Evolutionary conservation across 768 basidiomycete species (phyloP).

Genomic region (Trametes cubensis): DNA sequence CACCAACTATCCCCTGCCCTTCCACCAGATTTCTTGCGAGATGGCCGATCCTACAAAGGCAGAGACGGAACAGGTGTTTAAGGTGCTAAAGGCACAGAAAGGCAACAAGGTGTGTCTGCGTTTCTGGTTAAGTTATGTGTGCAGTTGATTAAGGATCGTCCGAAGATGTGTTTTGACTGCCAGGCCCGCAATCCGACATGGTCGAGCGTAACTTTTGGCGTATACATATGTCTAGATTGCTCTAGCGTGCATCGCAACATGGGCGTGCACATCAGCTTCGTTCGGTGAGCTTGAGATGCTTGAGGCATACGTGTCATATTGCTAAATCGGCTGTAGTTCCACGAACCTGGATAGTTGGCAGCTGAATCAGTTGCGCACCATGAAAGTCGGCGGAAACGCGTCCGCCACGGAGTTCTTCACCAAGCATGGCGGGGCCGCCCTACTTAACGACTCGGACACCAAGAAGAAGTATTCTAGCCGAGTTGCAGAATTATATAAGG

Average conservation of each 20-base stretch:
- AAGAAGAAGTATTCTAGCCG: conserved; percentile 90
- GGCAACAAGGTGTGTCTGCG: conserved; percentile 71
- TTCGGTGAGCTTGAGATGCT: conserved; percentile 60
- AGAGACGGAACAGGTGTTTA: conserved; percentile 87
- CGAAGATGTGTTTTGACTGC: conserved; percentile 91
- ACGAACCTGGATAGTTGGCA: conserved; percentile 98
- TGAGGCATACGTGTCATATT: conserved; percentile 6
- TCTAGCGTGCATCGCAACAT: conserved; percentile 93
- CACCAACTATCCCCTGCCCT: not conserved
- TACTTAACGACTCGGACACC: conserved; percentile 72
- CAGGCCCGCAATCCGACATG: conserved; percentile 95
- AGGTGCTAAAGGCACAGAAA: conserved; percentile 79
- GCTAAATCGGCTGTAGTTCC: conserved; percentile 54
- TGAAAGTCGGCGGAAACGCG: conserved; percentile 95
- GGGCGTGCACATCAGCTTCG: conserved; percentile 98
- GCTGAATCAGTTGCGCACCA: conserved; percentile 83
- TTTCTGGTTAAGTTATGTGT: not conserved
- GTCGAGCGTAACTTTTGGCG: conserved; percentile 94
- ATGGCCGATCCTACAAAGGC: conserved; percentile 83
- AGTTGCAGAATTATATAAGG: conserved; percentile 87
- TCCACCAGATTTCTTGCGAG: not conserved
- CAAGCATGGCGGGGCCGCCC: conserved; percentile 76
- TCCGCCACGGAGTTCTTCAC: conserved; percentile 87
- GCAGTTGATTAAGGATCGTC: conserved; percentile 10
- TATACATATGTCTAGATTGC: conserved; percentile 98